Evolutionary conservation across 176 grass and related monocot species (phyloP).

Genomic region (Luzula sylvatica): DNA sequence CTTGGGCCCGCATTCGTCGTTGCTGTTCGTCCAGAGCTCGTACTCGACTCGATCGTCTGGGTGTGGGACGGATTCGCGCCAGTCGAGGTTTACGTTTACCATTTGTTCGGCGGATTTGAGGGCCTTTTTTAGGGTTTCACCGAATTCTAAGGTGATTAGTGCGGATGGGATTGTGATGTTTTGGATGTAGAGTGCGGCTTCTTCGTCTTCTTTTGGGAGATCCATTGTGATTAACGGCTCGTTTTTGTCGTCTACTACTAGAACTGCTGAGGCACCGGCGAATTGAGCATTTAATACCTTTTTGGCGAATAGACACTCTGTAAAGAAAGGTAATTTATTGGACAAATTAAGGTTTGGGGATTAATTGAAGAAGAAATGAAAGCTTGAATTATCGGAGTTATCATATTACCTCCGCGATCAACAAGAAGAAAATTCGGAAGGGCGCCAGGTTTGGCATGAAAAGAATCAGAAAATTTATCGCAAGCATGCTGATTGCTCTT

Average conservation of each 20-base stretch:
- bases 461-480: slow-evolving; percentile 41
- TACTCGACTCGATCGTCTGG: slow-evolving; percentile 97
- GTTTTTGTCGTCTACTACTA: slow-evolving; percentile 92
- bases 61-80: slow-evolving; percentile 93
- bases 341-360: too few relatives aligned
- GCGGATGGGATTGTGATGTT: slow-evolving; percentile 97
- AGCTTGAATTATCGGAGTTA: slow-evolving; percentile 6
- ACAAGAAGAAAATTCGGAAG: slow-evolving; percentile 86
- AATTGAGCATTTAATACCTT: slow-evolving; percentile 97
- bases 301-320: slow-evolving; percentile 87
- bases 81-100: slow-evolving; percentile 95
- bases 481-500: slow-evolving; percentile 62
- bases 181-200: slow-evolving; percentile 87
- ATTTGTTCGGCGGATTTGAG: slow-evolving; percentile 60
- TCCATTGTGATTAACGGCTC: slow-evolving; percentile 97
- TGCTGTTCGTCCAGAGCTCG: slow-evolving; percentile 98
- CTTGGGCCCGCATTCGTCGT: slow-evolving; percentile 88
- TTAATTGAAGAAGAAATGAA: too few relatives aligned
- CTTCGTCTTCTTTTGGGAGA: slow-evolving; percentile 87
- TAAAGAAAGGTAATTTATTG: too few relatives aligned
- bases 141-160: slow-evolving; percentile 74
- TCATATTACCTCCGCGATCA: slow-evolving; percentile 78
- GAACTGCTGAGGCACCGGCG: slow-evolving; percentile 83
- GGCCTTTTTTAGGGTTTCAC: slow-evolving; percentile 76
- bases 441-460: slow-evolving; percentile 63